Percentiles rank a stretch among this genome's conserved stretches.
phyloP scores from a whole-genome alignment of 305 asterid species.

The Rubia peregrina region DNA sequence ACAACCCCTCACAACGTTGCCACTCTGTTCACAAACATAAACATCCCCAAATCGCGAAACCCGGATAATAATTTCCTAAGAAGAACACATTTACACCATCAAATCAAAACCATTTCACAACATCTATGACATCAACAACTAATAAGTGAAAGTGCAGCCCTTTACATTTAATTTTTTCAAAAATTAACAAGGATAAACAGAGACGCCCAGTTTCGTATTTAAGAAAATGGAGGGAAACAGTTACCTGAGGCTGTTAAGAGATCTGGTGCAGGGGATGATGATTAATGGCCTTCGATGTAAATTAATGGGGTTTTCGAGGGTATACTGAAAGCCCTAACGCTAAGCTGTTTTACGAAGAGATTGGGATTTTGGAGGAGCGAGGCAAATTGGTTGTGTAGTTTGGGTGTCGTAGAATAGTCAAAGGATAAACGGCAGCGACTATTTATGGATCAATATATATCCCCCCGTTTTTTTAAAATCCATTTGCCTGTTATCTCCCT shows the following conservation, averaged over 20 bases:
- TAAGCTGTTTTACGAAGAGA: background rate
- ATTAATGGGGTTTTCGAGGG: constrained; percentile 13
- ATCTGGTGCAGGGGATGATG: constrained; percentile 7
- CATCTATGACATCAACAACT: background rate
- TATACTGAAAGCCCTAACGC: constrained; percentile 10
- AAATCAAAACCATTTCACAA: background rate
- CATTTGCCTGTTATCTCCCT: too few species aligned
- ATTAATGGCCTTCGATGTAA: constrained; percentile 15
- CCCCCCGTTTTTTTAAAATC: too few species aligned
- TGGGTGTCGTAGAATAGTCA: background rate
- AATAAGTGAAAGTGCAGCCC: background rate
- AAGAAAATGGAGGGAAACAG: background rate
- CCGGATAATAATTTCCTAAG: background rate
- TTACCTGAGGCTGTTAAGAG: constrained; percentile 14
- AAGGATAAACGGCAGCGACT: background rate
- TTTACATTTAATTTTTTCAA: too few species aligned
- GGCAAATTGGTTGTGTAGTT: background rate
- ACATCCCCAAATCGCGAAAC: background rate
- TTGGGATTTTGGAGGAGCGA: background rate
- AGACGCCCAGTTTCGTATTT: background rate
- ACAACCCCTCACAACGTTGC: constrained; percentile 2
- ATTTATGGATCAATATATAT: background rate
- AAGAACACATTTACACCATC: background rate
- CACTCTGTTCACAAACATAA: constrained; percentile 1
- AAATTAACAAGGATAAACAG: background rate